Evolutionary conservation across 2,329 filamentous ascomycete genomes (phyloP).

Genomic region (Talaromyces islandicus): DNA sequence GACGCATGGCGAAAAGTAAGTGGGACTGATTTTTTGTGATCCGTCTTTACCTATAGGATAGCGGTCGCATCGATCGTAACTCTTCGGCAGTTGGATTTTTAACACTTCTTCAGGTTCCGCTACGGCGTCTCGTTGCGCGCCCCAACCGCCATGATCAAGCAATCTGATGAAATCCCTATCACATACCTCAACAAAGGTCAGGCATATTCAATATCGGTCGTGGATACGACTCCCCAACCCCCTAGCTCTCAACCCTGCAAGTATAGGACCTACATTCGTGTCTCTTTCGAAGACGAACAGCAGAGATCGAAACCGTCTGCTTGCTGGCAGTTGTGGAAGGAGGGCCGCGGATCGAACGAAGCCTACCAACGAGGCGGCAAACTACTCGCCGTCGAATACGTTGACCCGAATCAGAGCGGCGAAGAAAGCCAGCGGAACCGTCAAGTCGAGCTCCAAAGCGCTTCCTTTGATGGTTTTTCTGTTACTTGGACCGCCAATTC

Average conservation of each 20-base stretch:
- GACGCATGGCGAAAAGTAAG: conserved; percentile 49
- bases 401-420: conserved; percentile 58
- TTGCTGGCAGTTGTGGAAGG: conserved; percentile 93
- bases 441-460: conserved; percentile 63
- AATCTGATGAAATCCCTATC: conserved; percentile 85
- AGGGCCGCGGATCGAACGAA: conserved; percentile 91
- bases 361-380: conserved; percentile 90
- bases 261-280: conserved; percentile 87
- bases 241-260: conserved; percentile 56
- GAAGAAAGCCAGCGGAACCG: conserved; percentile 52
- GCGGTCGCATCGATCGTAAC: background rate
- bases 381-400: conserved; percentile 89
- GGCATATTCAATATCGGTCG: conserved; percentile 78
- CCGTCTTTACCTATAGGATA: conserved; percentile 5
- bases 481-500: conserved; percentile 77
- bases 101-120: conserved; percentile 56
- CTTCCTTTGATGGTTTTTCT: conserved; percentile 90
- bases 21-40: conserved; percentile 12
- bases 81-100: background rate
- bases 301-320: conserved; percentile 75
- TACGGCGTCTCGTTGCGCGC: conserved; percentile 88
- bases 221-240: conserved; percentile 65
- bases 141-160: conserved; percentile 87
- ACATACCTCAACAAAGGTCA: conserved; percentile 98
- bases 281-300: conserved; percentile 95